Evolutionary conservation across 257 asterid genomes (phyloP).

Genomic region (Leptodermis oblonga): DNA sequence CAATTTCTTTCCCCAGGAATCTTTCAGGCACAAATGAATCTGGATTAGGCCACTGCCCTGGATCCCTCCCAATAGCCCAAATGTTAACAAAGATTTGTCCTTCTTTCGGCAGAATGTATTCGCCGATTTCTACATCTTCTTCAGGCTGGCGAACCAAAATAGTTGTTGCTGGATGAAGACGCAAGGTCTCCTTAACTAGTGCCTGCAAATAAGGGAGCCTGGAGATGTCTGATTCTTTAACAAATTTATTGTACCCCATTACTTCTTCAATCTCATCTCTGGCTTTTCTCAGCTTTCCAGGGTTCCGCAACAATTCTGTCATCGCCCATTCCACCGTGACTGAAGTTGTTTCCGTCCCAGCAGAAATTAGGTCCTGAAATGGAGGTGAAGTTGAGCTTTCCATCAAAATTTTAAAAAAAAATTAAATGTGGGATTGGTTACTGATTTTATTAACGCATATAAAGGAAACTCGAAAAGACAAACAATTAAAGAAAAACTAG

Average conservation of each 20-base stretch:
- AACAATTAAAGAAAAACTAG: too few relatives aligned
- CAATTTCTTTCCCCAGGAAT: conserved; percentile 23
- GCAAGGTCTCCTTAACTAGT: conserved; percentile 38
- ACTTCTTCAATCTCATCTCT: conserved; percentile 16
- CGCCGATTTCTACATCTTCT: conserved; percentile 19
- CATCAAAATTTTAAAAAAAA: neutral
- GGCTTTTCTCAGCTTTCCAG: conserved; percentile 10
- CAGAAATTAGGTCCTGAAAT: conserved; percentile 9
- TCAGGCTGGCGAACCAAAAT: conserved; percentile 31
- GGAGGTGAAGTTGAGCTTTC: neutral
- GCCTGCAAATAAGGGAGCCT: conserved; percentile 31
- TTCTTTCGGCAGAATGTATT: conserved; percentile 27
- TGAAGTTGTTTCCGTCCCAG: conserved; percentile 16
- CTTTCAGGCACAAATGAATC: conserved; percentile 35
- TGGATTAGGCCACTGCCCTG: conserved; percentile 22
- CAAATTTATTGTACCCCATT: neutral
- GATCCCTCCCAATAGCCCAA: conserved; percentile 44
- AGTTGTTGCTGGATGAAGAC: conserved; percentile 36
- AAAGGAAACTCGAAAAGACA: neutral
- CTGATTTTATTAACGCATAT: neutral
- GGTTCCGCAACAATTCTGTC: conserved; percentile 19
- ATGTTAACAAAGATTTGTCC: conserved; percentile 29
- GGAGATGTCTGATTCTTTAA: conserved; percentile 30
- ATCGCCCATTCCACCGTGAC: conserved; percentile 16
- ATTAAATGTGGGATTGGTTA: neutral